Evolutionary conservation across 257 asterid species (phyloP).

Genomic region (Primulina eburnea): DNA sequence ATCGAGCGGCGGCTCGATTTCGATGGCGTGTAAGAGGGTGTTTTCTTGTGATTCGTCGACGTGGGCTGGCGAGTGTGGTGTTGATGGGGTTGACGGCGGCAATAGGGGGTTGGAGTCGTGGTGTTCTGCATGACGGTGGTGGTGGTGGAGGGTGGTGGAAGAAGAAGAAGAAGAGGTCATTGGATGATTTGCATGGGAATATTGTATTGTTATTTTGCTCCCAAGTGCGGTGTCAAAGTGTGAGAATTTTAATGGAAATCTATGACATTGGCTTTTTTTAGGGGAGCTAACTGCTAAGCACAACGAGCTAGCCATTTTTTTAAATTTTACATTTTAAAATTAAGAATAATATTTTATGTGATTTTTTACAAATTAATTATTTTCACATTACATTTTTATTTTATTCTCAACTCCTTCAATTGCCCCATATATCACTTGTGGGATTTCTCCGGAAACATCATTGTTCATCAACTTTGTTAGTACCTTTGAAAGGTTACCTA

Average conservation of each 20-base stretch:
- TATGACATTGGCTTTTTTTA: background rate
- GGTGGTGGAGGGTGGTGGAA: constrained; percentile 30
- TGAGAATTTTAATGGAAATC: background rate
- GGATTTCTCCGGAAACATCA: constrained; percentile 48
- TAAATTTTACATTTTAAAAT: no score
- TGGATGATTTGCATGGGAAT: constrained; percentile 27
- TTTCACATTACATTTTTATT: no score
- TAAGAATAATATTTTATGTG: no score
- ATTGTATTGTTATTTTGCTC: background rate
- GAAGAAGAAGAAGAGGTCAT: constrained; percentile 36
- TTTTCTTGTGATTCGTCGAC: constrained; percentile 25
- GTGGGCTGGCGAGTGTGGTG: constrained; percentile 19
- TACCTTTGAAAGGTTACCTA: constrained; percentile 51
- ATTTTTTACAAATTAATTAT: no score
- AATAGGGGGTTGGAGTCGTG: constrained; percentile 33
- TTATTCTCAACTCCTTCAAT: constrained; percentile 29
- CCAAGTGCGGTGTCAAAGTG: background rate
- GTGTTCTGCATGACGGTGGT: constrained; percentile 34
- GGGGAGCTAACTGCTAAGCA: background rate
- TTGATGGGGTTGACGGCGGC: constrained; percentile 22
- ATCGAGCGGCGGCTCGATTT: constrained; percentile 34
- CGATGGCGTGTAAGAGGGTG: constrained; percentile 36
- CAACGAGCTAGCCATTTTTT: no score
- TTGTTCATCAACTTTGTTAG: constrained; percentile 34
- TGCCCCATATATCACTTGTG: constrained; percentile 47